phyloP scores from a whole-genome alignment of 108 stramenopile species.

The Nitzschia sp. region DNA sequence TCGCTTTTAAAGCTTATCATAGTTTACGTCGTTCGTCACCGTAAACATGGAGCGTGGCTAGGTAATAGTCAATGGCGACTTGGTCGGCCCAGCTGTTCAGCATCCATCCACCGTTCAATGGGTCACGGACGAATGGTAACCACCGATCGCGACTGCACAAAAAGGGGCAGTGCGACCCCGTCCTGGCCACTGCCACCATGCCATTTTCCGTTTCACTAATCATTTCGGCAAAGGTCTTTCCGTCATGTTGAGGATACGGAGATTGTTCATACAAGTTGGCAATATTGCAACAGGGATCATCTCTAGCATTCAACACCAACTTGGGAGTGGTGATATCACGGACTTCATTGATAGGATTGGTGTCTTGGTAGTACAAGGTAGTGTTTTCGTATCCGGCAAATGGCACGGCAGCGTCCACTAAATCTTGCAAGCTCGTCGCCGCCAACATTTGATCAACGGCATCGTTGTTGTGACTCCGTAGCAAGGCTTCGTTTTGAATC shows the following conservation, averaged over 20 bases:
- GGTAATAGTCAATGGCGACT: slow-evolving; percentile 41
- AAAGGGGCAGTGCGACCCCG: slow-evolving; percentile 54
- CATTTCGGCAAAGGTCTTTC: slow-evolving; percentile 38
- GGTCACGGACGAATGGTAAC: slow-evolving; percentile 31
- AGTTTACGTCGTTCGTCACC: no score
- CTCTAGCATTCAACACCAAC: slow-evolving; percentile 46
- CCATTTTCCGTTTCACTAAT: slow-evolving; percentile 31
- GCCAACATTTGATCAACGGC: slow-evolving; percentile 34
- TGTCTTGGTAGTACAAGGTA: slow-evolving; percentile 35
- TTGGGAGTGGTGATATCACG: slow-evolving; percentile 44
- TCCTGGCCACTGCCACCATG: slow-evolving; percentile 46
- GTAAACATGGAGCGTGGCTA: slow-evolving; percentile 45
- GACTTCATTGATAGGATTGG: slow-evolving; percentile 49
- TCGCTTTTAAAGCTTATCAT: no score
- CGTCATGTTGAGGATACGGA: slow-evolving; percentile 39
- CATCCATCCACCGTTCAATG: slow-evolving; percentile 48
- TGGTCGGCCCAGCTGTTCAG: slow-evolving; percentile 51
- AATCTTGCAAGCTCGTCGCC: slow-evolving; percentile 40
- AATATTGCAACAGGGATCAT: slow-evolving; percentile 57
- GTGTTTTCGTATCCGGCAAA: slow-evolving; percentile 52
- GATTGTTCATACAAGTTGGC: slow-evolving; percentile 44
- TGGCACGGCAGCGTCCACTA: slow-evolving; percentile 36
- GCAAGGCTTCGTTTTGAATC: slow-evolving; percentile 39
- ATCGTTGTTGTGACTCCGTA: slow-evolving; percentile 27
- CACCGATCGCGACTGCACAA: slow-evolving; percentile 9